Base-by-base conservation (phyloP, 768 basidiomycete species). In the Russula sp. region DNA sequence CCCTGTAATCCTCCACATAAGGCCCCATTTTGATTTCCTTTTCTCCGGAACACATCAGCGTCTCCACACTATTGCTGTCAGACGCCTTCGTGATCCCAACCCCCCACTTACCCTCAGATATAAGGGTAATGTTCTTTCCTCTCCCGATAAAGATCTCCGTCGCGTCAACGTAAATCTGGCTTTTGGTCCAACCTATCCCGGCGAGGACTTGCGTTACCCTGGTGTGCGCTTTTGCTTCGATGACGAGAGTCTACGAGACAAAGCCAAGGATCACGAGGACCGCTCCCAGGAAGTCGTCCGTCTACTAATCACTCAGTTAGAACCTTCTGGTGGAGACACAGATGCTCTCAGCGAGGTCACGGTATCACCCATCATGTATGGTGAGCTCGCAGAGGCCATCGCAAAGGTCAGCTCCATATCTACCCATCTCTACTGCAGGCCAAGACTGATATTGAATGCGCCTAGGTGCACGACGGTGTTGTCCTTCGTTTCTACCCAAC, bases 201-300 rank as follows among this genome's bases (percentile, higher is more conserved):
- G 82, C 32, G 87, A 91, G 61, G 86, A 88, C 66, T 74, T 92
- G 67, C 82, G 82, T 48, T 94, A 92, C 74, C 91, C 91, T 2
- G 91, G 91, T 0, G 78, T 93, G 39, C 87, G 85, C 82, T 94
- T 94, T 71, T 84, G 84, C 67, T 93, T 93, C 66, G 88, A 89
- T 48, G 90, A 91, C 56, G 91, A 92, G 68, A 74, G 67, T 31
- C 70, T 69, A 42, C 73, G 75, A 1, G 86, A 88, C 61, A 78
- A 81, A 6, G 68, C 80, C 65, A 86, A 84, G 70, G 70, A 48
- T 59, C 71, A 10, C 54, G 75, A 87, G 55, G 87, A 88, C 67
- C 78, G 87, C 54, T 80, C 77, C 64, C 87, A 88, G 62, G 88
- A 92, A 72, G 90, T 93, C 57, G 88, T 85, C 68, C 80, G 86